Conservation (phyloP, 2,329 filamentous ascomycete species). For the Zymoseptoria passerinii region DNA sequence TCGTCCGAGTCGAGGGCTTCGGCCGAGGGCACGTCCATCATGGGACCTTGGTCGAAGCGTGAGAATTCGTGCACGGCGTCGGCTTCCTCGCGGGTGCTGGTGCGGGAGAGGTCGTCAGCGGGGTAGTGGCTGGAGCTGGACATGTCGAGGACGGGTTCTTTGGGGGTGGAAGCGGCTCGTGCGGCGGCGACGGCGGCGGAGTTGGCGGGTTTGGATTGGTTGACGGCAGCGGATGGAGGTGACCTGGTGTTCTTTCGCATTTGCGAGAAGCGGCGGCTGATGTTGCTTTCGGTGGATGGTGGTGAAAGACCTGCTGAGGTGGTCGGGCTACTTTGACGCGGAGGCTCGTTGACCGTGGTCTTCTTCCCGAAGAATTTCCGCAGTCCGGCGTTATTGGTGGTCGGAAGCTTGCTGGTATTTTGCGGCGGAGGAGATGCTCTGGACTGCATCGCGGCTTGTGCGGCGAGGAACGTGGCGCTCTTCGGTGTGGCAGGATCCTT, state of each 20-base stretch:
- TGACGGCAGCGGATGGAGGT: slow-evolving; percentile 2
- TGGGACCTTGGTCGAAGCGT: slow-evolving; percentile 79
- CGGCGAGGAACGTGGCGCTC: slow-evolving; percentile 24
- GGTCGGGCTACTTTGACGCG: slow-evolving; percentile 31
- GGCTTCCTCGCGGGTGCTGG: slow-evolving; percentile 51
- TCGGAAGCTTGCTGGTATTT: slow-evolving; percentile 28
- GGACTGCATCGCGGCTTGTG: slow-evolving; percentile 24
- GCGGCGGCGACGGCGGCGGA: slow-evolving; percentile 12
- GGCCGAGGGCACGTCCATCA: slow-evolving; percentile 80
- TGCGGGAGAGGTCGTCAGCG: slow-evolving; percentile 48
- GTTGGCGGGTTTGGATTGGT: slow-evolving; percentile 16
- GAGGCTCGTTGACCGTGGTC: slow-evolving; percentile 43
- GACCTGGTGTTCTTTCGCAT: slow-evolving; percentile 32
- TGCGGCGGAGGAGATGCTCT: slow-evolving; percentile 9
- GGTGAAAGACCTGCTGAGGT: slow-evolving; percentile 20
- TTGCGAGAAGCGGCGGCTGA: slow-evolving; percentile 35
- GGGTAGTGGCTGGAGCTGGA: slow-evolving; percentile 37
- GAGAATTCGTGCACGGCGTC: slow-evolving; percentile 56
- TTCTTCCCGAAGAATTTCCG: slow-evolving; percentile 58
- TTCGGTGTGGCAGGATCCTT: slow-evolving; percentile 18
- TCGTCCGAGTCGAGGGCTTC: slow-evolving; percentile 44
- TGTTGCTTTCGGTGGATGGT: slow-evolving; percentile 9
- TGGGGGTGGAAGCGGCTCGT: not conserved
- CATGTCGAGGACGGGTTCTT: slow-evolving; percentile 17
- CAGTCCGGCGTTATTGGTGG: slow-evolving; percentile 40